Evolutionary conservation across 306 rosid species (phyloP).

Genomic region (Trifolium fragiferum): DNA sequence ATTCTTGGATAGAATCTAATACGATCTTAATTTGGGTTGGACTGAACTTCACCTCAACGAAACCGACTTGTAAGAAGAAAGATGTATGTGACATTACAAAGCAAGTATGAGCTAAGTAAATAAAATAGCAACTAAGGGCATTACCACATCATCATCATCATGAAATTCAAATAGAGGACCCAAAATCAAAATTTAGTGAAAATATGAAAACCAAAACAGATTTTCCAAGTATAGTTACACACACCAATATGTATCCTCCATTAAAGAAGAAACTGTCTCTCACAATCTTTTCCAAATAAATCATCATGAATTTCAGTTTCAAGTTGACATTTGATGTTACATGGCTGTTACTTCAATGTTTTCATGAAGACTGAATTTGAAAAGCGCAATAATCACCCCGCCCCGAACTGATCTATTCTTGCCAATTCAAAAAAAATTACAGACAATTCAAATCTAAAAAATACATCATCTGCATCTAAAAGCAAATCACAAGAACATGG

Average conservation of each 20-base stretch:
- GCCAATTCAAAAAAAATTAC: not conserved
- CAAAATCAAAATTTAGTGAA: conserved; percentile 3
- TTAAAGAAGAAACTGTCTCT: not conserved
- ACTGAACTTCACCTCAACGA: not conserved
- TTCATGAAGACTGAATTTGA: conserved; percentile 15
- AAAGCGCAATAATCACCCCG: conserved; percentile 11
- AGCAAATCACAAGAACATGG: conserved; percentile 17
- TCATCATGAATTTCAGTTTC: conserved; percentile 14
- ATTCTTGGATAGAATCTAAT: not conserved
- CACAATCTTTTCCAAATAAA: conserved; percentile 16
- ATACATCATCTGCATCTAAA: conserved; percentile 23
- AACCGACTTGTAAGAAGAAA: not conserved
- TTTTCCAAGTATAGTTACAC: conserved; percentile 7
- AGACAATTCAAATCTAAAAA: conserved; percentile 24
- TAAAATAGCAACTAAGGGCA: not conserved
- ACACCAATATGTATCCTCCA: not conserved
- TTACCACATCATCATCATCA: not conserved
- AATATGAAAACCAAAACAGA: not conserved
- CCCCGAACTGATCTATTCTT: not conserved
- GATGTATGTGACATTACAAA: not conserved
- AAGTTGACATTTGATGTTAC: conserved; percentile 4
- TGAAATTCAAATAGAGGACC: not conserved
- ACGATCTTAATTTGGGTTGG: not conserved
- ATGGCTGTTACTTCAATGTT: not conserved
- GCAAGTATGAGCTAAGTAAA: conserved; percentile 25